Base-by-base conservation (phyloP, 2,329 filamentous ascomycete species). In the Diaporthe australafricana region DNA sequence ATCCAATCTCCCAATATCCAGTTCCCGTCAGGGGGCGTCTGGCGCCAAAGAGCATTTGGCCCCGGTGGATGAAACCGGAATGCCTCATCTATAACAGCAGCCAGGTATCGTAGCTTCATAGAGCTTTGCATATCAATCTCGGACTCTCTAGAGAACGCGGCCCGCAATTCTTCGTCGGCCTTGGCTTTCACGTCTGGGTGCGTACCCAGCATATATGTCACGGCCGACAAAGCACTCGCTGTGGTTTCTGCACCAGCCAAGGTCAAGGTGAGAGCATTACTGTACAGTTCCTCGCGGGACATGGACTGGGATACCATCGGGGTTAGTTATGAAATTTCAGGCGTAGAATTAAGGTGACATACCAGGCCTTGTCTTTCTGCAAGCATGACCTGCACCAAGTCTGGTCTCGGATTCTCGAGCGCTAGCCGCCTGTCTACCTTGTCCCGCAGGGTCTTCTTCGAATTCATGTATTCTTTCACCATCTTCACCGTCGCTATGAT, bases 211-310 rank as follows among this genome's bases (percentile, higher is more conserved):
- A 83, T 77, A 70, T 81, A 87, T 0, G 74, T 70, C 71, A 78
- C 71, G 74, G 81, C 75, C 71, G 80, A 74, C 25, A 87, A 78
- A 5, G 83, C 77, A 1, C 84, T 86, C 0, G 86, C 84, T 0
- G 85, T 86, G 1, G 86, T 88, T 74, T 88, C 86, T 5, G 83
- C 84, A 5, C 86, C 86, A 0, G 85, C 86, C 3, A 84, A 74
- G 25, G 87, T 78, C 16, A 83, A 66, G 8, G 79, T 12, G 20
- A 72, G 62, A 32, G 74, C 73, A 38, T 75, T 77, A 8, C 70
- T 38, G 3, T 50, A 71, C 16, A 78, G 73, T 57, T 77, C 74
- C 14, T 70, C 40, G 48, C 20, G 55, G 0, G 60, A 72, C 73
- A 77, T 69, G 20, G 42, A 60, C 67, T 69, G 16, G 1, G 16